Conservation (phyloP, 1,284 basidiomycete species). For the Ustilago tritici region DNA sequence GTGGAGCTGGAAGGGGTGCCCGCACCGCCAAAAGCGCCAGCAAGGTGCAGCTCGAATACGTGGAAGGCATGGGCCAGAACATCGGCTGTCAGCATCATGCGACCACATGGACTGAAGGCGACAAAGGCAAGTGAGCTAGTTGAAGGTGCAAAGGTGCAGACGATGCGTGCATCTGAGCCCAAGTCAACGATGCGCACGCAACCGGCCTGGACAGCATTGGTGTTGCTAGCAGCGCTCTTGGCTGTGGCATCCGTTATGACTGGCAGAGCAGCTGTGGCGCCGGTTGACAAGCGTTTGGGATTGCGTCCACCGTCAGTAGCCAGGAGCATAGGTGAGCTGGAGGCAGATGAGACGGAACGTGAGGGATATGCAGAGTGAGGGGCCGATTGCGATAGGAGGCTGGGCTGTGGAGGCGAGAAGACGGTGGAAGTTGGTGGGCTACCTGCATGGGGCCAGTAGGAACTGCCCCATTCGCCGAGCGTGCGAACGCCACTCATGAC, state of each 20-base stretch:
- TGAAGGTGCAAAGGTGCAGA: conserved; percentile 41
- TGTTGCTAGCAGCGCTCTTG: neutral
- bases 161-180: conserved; percentile 15
- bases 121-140: conserved; percentile 22
- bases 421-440: conserved; percentile 15
- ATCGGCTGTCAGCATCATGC: conserved; percentile 39
- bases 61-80: conserved; percentile 43
- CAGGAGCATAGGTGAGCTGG: conserved; percentile 39
- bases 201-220: neutral
- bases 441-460: conserved; percentile 41
- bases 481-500: conserved; percentile 49
- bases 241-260: neutral
- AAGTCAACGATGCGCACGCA: conserved; percentile 41
- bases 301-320: conserved; percentile 18
- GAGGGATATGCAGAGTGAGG: conserved; percentile 25
- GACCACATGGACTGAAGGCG: conserved; percentile 40
- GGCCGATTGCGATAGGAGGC: conserved; percentile 43
- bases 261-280: neutral
- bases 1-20: neutral
- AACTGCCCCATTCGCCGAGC: conserved; percentile 48
- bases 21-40: conserved; percentile 26
- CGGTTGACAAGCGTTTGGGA: conserved; percentile 24
- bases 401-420: conserved; percentile 23
- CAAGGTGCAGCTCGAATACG: conserved; percentile 37
- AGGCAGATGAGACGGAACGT: conserved; percentile 31